phyloP scores from a whole-genome alignment of 2,329 filamentous ascomycete species.

The Arthrobotrys sinensis region DNA sequence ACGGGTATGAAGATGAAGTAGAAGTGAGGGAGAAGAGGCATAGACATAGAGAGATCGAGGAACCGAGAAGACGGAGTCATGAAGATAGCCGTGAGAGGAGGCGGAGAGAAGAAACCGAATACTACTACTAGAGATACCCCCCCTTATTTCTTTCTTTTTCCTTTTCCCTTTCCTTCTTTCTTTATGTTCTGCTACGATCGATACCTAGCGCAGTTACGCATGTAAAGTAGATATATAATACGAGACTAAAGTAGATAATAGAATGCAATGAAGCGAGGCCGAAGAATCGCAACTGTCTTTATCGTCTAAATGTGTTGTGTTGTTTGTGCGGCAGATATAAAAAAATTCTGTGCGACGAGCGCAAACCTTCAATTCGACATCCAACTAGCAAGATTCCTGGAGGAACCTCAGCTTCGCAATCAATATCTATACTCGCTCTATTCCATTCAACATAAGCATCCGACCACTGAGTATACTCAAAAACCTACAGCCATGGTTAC shows the following conservation, averaged over 20 bases:
- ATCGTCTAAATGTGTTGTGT: conserved; percentile 32
- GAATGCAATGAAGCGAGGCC: not conserved
- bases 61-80: conserved; percentile 8
- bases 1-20: conserved; percentile 65
- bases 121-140: conserved; percentile 23
- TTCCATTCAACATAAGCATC: not conserved
- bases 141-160: not conserved
- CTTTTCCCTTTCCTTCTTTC: not conserved
- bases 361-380: conserved; percentile 22
- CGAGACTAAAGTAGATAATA: not conserved
- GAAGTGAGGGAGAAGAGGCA: not conserved
- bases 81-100: conserved; percentile 28
- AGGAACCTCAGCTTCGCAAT: conserved; percentile 13
- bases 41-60: conserved; percentile 20
- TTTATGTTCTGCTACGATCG: not conserved
- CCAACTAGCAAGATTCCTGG: conserved; percentile 6
- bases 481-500: conserved; percentile 19
- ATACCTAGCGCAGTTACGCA: conserved; percentile 5
- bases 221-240: not conserved
- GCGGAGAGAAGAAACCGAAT: not conserved
- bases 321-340: conserved; percentile 37
- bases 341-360: conserved; percentile 54
- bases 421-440: not conserved
- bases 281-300: too few species aligned
- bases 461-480: not conserved